Evolutionary conservation across 2,329 filamentous ascomycete genomes (phyloP).

Genomic region (Colletotrichum sp.): DNA sequence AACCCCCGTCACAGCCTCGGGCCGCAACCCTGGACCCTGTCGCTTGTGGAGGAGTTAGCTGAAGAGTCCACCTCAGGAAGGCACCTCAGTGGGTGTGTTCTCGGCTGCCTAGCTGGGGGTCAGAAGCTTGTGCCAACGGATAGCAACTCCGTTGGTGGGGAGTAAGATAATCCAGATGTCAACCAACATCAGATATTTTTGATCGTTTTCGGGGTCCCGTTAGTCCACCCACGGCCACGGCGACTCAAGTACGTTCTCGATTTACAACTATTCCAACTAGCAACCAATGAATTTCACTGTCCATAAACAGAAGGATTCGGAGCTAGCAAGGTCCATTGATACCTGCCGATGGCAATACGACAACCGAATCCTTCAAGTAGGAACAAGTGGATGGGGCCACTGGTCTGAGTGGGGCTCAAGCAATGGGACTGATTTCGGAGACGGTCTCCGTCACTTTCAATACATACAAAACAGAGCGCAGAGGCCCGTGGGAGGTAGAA

Average conservation of each 20-base stretch:
- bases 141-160: background rate
- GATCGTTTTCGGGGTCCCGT: background rate
- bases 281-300: rapidly evolving
- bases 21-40: background rate
- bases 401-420: background rate
- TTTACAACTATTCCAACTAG: background rate
- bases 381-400: background rate
- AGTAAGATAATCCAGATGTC: background rate
- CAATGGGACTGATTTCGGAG: background rate
- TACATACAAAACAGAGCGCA: rapidly evolving
- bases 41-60: background rate
- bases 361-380: background rate
- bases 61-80: background rate
- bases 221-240: rapidly evolving
- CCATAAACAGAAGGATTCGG: background rate
- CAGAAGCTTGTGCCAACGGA: background rate
- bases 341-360: background rate
- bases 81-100: background rate
- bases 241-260: background rate
- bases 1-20: background rate
- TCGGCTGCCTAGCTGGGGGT: background rate
- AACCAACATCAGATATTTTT: background rate
- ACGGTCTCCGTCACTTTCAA: background rate
- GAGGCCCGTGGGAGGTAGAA: background rate
- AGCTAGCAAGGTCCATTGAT: background rate